phyloP scores from a whole-genome alignment of 2,329 filamentous ascomycete genomes.

The Blastomyces percursus region DNA sequence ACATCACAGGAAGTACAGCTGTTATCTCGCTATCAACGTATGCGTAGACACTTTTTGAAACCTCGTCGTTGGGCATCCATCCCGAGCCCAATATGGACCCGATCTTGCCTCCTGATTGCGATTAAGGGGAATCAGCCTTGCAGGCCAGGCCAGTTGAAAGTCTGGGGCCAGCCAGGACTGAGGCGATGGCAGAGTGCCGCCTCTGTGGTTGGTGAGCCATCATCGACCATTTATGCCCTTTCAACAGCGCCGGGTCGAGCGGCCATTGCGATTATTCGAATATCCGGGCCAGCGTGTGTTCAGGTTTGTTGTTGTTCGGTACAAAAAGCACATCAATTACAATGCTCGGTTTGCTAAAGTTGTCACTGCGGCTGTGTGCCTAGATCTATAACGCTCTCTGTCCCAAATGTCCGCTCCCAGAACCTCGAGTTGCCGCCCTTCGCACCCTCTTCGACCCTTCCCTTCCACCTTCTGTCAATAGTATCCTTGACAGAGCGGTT shows the following conservation, averaged over 20 bases:
- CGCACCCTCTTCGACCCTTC: conserved; percentile 59
- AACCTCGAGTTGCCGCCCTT: conserved; percentile 56
- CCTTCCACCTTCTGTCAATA: conserved; percentile 25
- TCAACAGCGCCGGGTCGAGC: conserved; percentile 77
- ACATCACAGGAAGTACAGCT: neutral
- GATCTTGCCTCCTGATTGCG: neutral
- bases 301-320: conserved; percentile 40
- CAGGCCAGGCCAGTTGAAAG: neutral
- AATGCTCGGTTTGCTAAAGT: neutral
- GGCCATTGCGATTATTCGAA: conserved; percentile 79
- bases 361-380: conserved; percentile 1
- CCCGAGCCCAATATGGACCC: conserved; percentile 19
- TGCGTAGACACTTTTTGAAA: conserved; percentile 21
- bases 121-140: neutral
- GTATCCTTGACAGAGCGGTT: conserved; percentile 63
- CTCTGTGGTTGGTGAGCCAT: conserved; percentile 11
- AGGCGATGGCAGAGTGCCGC: neutral
- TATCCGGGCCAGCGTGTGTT: conserved; percentile 68
- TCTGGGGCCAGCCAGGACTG: neutral
- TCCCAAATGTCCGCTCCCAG: conserved; percentile 43
- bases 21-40: conserved; percentile 17
- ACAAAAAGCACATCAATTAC: neutral
- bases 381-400: conserved; percentile 57
- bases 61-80: conserved; percentile 20
- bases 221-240: conserved; percentile 73